These are phyloP conservation scores for Cyberlindnera maritima DNA, from an alignment of 805 yeast genomes.

Conservation along the genomic window DNA sequence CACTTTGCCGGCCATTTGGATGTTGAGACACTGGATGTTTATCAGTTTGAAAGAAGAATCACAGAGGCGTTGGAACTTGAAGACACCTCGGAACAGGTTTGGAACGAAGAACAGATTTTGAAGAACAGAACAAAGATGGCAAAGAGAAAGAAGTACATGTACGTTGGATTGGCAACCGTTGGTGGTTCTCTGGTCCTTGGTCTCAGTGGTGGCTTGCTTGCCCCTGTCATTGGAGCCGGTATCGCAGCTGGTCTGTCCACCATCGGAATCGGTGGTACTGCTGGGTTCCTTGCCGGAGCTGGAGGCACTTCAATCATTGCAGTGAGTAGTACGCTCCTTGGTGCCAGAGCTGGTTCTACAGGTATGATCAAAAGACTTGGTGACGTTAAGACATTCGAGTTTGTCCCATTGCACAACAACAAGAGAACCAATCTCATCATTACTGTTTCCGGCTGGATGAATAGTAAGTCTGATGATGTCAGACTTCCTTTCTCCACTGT, in stretches of 20 bases:
- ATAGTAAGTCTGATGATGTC: slow-evolving; percentile 91
- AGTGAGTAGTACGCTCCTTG: slow-evolving; percentile 85
- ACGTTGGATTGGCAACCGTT: slow-evolving; percentile 90
- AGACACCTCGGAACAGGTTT: slow-evolving; percentile 71
- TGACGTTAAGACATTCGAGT: slow-evolving; percentile 89
- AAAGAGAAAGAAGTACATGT: slow-evolving; percentile 66
- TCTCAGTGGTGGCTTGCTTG: slow-evolving; percentile 88
- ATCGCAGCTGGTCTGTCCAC: slow-evolving; percentile 96
- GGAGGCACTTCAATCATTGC: slow-evolving; percentile 96
- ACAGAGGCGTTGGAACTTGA: slow-evolving; percentile 90
- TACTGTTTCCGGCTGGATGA: slow-evolving; percentile 98
- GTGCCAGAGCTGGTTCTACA: slow-evolving; percentile 81
- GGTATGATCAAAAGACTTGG: slow-evolving; percentile 90
- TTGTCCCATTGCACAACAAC: slow-evolving; percentile 88
- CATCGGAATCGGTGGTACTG: slow-evolving; percentile 90
- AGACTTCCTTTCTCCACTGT: slow-evolving; percentile 94
- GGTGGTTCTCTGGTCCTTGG: slow-evolving; percentile 97
- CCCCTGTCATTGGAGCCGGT: slow-evolving; percentile 99
- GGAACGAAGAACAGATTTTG: slow-evolving; percentile 71
- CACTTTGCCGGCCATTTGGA: slow-evolving; percentile 62
- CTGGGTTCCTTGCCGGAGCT: slow-evolving; percentile 90
- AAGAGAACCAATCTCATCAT: slow-evolving; percentile 82
- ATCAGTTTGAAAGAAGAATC: slow-evolving; percentile 86
- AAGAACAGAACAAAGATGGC: slow-evolving; percentile 67
- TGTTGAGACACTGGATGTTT: slow-evolving; percentile 63